Conservation (phyloP, 805 yeast species). For the Pichia exigua region DNA sequence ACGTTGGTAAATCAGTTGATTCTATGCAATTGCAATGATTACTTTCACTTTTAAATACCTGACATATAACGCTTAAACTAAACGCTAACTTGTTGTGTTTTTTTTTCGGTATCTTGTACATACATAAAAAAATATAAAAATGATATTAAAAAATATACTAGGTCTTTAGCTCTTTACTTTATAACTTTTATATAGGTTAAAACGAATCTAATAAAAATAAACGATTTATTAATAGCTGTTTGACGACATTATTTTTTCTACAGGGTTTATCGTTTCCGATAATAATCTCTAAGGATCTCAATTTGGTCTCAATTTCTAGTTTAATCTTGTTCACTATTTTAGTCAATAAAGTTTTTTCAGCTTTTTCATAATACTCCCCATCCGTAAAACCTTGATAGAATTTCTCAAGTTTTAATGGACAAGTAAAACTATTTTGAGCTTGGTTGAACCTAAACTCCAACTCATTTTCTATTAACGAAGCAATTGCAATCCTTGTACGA, state of each 20-base stretch:
- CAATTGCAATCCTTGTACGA: slow-evolving; percentile 69
- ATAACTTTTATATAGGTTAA: background rate
- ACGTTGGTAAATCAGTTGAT: background rate
- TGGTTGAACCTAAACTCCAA: background rate
- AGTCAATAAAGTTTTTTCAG: slow-evolving; percentile 25
- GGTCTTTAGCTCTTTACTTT: background rate
- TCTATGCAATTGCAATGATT: background rate
- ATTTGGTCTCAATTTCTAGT: background rate
- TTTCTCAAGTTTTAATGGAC: slow-evolving; percentile 30
- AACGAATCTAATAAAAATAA: background rate
- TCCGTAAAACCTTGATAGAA: slow-evolving; percentile 42
- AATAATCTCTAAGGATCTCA: background rate
- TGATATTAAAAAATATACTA: background rate
- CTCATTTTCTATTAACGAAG: slow-evolving; percentile 37
- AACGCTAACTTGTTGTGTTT: background rate
- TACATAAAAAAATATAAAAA: background rate
- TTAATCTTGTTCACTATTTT: slow-evolving; percentile 29
- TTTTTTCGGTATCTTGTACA: background rate
- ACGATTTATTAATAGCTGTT: background rate
- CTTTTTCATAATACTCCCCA: slow-evolving; percentile 33
- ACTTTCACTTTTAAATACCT: background rate
- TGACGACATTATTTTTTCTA: background rate
- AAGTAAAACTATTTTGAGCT: slow-evolving; percentile 2
- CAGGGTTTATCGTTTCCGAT: background rate
- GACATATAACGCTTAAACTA: background rate